Base-by-base conservation (phyloP, 2,329 filamentous ascomycete genomes). In the Hymenoscyphus scutula region DNA sequence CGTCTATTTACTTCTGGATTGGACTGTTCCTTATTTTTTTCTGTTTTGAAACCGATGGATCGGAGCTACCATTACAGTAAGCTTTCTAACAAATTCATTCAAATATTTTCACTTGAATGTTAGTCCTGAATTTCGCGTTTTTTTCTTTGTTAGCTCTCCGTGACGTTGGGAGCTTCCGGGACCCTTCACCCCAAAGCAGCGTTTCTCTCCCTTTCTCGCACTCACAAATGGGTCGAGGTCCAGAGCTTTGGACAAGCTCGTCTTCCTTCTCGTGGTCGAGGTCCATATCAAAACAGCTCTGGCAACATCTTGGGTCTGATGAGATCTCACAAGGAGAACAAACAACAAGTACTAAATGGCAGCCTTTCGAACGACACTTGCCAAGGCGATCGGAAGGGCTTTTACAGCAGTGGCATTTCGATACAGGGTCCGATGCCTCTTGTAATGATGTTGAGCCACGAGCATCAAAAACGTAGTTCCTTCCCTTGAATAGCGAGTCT, bases 381-480 rank as follows among this genome's bases (percentile, higher is more conserved):
- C 71, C 69, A 63, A 74, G 56, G 30, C 67, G 68, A 56, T 71
- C 71, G 19, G 65, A 67, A 3, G 61, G 51, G 5, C 7, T 64
- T 8, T 56, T 58, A 57, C 73, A 74, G 2, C 58, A 51, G 61
- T 74, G 73, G 56, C 73, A 74, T 7, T 41, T 68, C 5, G 72
- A 69, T 10, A 74, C 71, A n/a, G 69, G 69, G 25, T 71, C 64
- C 6, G 32, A 45, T 3, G 48, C 54, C 10, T 37, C 58, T n/a
- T 53, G 41, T 25, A 74, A 30, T 1, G 70, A 68, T 7, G 65
- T 68, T 1, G 71, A 72, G 3, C 73, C 73, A 62, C 73, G 67
- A 1, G 71, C 72, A 65, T 75, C 73, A 64, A 75, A 75, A 8
- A 75, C 73, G 56, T 72, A 75, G 30, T 75, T 74, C 53, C 65